Evolutionary conservation across 192 early-diverging fungal genomes (phyloP), one percentile per base, ranked within the genome.

Genomic region (Thoreauomyces humboldtii): DNA sequence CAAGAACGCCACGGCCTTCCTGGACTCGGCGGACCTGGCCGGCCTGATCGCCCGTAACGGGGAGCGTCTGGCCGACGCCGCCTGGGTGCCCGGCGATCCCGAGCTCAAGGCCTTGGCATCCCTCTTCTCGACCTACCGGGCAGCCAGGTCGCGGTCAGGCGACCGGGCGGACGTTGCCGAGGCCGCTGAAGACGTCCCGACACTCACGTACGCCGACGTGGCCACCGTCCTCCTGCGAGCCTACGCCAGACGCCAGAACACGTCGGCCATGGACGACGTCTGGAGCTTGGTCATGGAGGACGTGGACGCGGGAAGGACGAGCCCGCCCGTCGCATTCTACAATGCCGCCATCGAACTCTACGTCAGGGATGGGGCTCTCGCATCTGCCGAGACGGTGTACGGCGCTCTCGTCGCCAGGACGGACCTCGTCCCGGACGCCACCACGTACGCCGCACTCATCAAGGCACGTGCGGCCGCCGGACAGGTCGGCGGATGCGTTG

Each of bases 361-460:
- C 29, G n/a, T 48, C 12, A 59, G 41, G 51, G 44, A 68, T 4
- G 57, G 42, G 5, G 15, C 38, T 24, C 45, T 51, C 19, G 47
- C 32, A 24, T 21, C 11, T 11, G 66, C 48, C 2, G 57, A 68
- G 38, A 22, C 15, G 19, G 58, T 60, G 15, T 68, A 51, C 33
- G 22, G n/a, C n/a, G 34, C 32, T 4, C 33, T 68, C 17, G 12
- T 51, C 21, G n/a, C 21, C 15, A 42, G 66, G 12, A 12, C 21
- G 21, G 66, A 68, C 32, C 27, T 68, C 12, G 21, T 36, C 21
- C 66, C 66, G 7, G 37, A 51, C 28, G 44, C 22, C 28, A 28
- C 14, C 24, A 68, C 66, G 7, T 60, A 36, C 47, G 33, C 58
- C 12, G 45, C 42, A 11, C n/a, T 68, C 4, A 68, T 68, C 31